Conservation (phyloP, 768 basidiomycete genomes). For the Pleurotus pulmonarius region DNA sequence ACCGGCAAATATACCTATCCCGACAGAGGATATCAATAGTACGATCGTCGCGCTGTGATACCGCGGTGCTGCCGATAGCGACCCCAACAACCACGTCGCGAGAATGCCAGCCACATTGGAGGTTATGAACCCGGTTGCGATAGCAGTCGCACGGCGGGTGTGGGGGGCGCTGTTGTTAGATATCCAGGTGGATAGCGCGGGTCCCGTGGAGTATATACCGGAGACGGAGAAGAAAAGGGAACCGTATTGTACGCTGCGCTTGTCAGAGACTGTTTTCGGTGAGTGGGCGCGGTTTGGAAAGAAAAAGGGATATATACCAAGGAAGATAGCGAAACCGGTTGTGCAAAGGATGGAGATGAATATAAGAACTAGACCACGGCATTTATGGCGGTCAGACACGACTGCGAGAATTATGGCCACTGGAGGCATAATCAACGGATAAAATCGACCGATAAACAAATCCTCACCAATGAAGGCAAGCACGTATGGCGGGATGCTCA, state of each 20-base stretch:
- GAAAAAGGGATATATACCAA: too few species aligned
- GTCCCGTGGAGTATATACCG: slow-evolving; percentile 48
- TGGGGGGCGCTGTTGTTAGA: slow-evolving; percentile 61
- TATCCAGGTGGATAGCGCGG: slow-evolving; percentile 53
- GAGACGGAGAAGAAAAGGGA: slow-evolving; percentile 53
- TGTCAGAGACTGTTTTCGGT: slow-evolving; percentile 24
- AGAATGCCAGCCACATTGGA: slow-evolving; percentile 60
- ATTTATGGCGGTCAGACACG: slow-evolving; percentile 49
- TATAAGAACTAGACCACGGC: slow-evolving; percentile 44
- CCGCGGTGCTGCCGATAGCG: slow-evolving; percentile 42
- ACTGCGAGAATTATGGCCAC: slow-evolving; percentile 26
- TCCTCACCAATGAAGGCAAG: slow-evolving; percentile 32
- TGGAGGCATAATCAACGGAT: too few species aligned
- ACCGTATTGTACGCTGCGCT: slow-evolving; percentile 42
- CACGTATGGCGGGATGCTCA: slow-evolving; percentile 58
- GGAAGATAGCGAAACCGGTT: too few species aligned
- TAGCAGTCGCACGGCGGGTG: slow-evolving; percentile 50
- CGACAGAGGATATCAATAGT: slow-evolving; percentile 33
- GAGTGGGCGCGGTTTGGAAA: too few species aligned
- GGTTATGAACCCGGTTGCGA: slow-evolving; percentile 55
- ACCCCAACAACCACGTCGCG: slow-evolving; percentile 19
- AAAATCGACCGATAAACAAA: too few species aligned
- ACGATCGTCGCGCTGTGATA: slow-evolving; percentile 46
- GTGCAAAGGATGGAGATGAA: slow-evolving; percentile 35
- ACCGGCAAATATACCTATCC: slow-evolving; percentile 29